Conservation (phyloP, 352 stramenopile genomes). For the Phytophthora sp. region DNA sequence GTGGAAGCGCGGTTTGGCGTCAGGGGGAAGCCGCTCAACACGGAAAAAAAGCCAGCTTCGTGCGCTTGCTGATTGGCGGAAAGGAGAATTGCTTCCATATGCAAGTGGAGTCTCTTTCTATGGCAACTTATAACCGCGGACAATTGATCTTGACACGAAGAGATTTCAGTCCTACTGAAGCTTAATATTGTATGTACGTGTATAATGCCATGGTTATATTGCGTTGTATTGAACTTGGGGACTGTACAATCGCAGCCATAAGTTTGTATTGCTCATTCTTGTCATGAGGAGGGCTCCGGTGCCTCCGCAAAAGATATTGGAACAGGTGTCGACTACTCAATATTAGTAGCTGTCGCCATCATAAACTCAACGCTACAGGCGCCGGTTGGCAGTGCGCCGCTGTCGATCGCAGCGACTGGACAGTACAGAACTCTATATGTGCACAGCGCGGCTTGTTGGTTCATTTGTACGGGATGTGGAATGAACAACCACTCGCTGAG, state of each 20-base stretch:
- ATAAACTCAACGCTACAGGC: not conserved
- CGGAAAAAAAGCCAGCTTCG: conserved; percentile 33
- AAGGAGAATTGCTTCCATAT: not conserved
- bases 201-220: too few relatives aligned
- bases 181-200: too few relatives aligned
- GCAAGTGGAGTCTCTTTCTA: too few relatives aligned
- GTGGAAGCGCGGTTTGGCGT: conserved; percentile 16
- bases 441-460: too few relatives aligned
- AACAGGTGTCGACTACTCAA: not conserved
- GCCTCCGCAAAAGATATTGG: not conserved
- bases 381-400: not conserved
- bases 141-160: not conserved
- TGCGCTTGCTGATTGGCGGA: not conserved
- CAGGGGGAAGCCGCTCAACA: conserved; percentile 2
- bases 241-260: too few relatives aligned
- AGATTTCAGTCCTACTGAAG: too few relatives aligned
- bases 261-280: too few relatives aligned
- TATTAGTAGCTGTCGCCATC: not conserved
- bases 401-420: not conserved
- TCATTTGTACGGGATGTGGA: not conserved
- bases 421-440: not conserved
- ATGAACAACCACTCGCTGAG: not conserved
- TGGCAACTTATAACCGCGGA: not conserved
- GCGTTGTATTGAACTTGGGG: too few relatives aligned
- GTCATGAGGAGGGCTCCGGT: not conserved